Evolutionary conservation across 108 stramenopile genomes (phyloP), one percentile per base, ranked within the genome.

Genomic region (Cylindrotheca closterium): DNA sequence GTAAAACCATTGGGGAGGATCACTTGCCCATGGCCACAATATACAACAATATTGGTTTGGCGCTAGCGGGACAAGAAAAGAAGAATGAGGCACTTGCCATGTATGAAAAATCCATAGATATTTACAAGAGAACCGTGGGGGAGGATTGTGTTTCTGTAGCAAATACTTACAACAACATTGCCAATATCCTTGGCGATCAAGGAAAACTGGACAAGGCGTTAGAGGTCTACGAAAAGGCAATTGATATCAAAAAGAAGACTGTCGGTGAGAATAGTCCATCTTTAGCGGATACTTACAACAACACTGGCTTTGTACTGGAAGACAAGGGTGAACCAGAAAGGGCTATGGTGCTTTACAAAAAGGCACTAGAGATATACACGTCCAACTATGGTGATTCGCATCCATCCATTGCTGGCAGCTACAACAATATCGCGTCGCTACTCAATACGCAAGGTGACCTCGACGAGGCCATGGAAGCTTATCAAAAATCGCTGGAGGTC

Each of bases 391-490:
- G 64, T 48, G 47, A 58, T 3, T 32, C 53, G 18, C 63, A 73
- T 45, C 25, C 48, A 17, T 70, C 75, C 42, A 75, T 81, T 24
- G 82, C 82, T 15, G 79, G 80, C 3, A 56, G 65, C 8, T 55
- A 84, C 61, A 87, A 87, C 70, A 87, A 87, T 56, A 70, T 80
- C 37, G 37, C 37, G 10, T 42, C 37, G 15, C 15, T 42, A 15
- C 10, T 15, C 7, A 42, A 42, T 15, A 66, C 53, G 0, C 60
- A 71, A 28, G 70, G 65, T 4, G 70, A 77, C 19, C n/a, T 62
- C 0, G 65, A 77, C 27, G 74, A 63, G 21, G 67, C 68, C 22
- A 32, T 64, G 28, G 64, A 73, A 1, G 72, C 34, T 52, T 27
- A 46, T 19, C 63, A 74, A 48, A 31, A 63, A 45, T 60, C 61